Conservation (phyloP, 306 rosid genomes). For the Dalbergia cochinchinensis region DNA sequence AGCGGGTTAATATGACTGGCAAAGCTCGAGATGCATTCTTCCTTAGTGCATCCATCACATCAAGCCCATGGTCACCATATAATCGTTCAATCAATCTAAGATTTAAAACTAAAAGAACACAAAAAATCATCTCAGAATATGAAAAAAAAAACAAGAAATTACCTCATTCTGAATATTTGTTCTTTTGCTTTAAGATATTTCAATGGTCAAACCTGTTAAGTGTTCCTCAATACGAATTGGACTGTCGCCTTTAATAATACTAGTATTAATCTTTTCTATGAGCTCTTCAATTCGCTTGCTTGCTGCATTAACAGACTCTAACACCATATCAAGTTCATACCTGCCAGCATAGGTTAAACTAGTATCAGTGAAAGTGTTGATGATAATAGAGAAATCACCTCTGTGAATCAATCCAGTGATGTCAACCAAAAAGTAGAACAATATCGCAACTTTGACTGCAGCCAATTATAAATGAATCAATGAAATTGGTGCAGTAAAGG, state of each 20-base stretch:
- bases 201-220: constrained; percentile 76
- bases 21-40: constrained; percentile 85
- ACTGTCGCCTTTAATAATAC: constrained; percentile 71
- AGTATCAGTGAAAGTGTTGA: constrained; percentile 47
- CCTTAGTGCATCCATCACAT: constrained; percentile 93
- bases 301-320: constrained; percentile 92
- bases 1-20: constrained; percentile 87
- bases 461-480: constrained; percentile 9
- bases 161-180: constrained; percentile 30
- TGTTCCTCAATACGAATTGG: constrained; percentile 88
- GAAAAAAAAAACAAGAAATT: constrained; percentile 29
- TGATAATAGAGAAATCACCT: constrained; percentile 29
- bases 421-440: constrained; percentile 42
- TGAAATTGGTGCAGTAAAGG: constrained; percentile 12
- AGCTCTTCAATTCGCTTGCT: constrained; percentile 88
- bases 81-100: constrained; percentile 91
- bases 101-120: constrained; percentile 71
- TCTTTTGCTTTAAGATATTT: constrained; percentile 32
- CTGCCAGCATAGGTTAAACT: constrained; percentile 46
- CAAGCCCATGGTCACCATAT: constrained; percentile 99
- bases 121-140: constrained; percentile 42
- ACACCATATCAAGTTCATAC: constrained; percentile 97
- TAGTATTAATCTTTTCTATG: constrained; percentile 78
- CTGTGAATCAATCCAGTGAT: constrained; percentile 22
- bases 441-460: constrained; percentile 1